Conservation (phyloP, 177 flowering plant genomes). For the Tripterygium wilfordii region DNA sequence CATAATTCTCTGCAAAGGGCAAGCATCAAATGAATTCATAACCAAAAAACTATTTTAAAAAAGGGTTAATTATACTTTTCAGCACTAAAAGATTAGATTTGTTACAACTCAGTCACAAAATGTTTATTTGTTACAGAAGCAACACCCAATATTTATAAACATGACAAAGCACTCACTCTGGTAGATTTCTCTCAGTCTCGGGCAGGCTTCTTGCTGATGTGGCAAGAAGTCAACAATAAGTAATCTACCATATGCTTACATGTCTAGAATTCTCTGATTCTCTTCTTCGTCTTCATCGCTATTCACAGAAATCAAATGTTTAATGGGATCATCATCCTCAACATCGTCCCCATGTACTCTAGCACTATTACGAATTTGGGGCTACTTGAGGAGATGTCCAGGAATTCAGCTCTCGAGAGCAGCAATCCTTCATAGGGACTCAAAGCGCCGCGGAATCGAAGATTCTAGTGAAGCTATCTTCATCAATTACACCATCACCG, state of each 20-base stretch:
- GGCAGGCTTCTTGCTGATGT: too few species aligned
- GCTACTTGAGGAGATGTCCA: conserved; percentile 94
- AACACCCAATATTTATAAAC: too few species aligned
- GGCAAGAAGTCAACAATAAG: too few species aligned
- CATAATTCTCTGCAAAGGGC: conserved; percentile 44
- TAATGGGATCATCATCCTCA: conserved; percentile 34
- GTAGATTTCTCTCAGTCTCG: too few species aligned
- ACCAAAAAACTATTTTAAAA: too few species aligned
- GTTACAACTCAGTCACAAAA: too few species aligned
- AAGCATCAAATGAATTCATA: background rate
- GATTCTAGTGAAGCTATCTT: conserved; percentile 50
- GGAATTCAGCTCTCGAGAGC: conserved; percentile 68
- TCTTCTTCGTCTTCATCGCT: conserved; percentile 11
- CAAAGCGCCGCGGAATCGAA: conserved; percentile 71
- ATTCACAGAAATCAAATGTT: conserved; percentile 13
- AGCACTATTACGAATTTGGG: conserved; percentile 76
- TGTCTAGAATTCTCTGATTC: conserved; percentile 13
- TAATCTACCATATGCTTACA: too few species aligned
- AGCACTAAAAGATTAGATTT: too few species aligned
- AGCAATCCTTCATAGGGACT: conserved; percentile 65
- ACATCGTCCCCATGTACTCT: conserved; percentile 85
- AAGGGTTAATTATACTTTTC: too few species aligned
- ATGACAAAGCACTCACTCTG: too few species aligned
- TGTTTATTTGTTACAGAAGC: too few species aligned
- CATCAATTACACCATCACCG: conserved; percentile 24